Conservation (phyloP, 2,329 filamentous ascomycete genomes). For the Pseudogymnoascus sp. region DNA sequence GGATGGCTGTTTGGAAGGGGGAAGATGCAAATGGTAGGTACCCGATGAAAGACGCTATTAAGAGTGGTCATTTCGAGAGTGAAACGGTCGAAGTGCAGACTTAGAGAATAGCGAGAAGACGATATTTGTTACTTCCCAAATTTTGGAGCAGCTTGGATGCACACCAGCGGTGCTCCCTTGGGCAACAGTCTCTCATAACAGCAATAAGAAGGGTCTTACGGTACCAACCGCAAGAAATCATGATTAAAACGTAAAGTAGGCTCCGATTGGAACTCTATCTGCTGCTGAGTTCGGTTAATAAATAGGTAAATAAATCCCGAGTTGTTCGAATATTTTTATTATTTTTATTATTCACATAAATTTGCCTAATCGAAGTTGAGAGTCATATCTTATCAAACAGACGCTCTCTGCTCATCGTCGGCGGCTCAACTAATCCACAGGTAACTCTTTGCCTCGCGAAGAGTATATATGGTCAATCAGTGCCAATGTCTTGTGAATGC, state of each 20-base stretch:
- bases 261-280: too few relatives aligned
- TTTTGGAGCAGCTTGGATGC: background rate
- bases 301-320: background rate
- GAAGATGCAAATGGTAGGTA: conserved; percentile 7
- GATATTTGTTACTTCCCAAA: background rate
- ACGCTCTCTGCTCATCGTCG: background rate
- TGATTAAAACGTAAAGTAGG: too few relatives aligned
- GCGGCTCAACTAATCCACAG: background rate
- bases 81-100: conserved; percentile 11
- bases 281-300: background rate
- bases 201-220: too few relatives aligned
- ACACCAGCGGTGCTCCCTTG: background rate
- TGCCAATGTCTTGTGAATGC: background rate
- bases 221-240: too few relatives aligned
- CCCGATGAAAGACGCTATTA: conserved; percentile 6
- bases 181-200: too few relatives aligned
- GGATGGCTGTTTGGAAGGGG: conserved; percentile 31
- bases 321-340: background rate
- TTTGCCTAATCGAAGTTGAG: background rate
- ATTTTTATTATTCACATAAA: background rate
- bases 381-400: background rate
- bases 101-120: background rate
- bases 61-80: conserved; percentile 14
- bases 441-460: background rate
- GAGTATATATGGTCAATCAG: background rate